Evolutionary conservation across 1,284 basidiomycete species (phyloP).

Genomic region (Omphalotus olearius): DNA sequence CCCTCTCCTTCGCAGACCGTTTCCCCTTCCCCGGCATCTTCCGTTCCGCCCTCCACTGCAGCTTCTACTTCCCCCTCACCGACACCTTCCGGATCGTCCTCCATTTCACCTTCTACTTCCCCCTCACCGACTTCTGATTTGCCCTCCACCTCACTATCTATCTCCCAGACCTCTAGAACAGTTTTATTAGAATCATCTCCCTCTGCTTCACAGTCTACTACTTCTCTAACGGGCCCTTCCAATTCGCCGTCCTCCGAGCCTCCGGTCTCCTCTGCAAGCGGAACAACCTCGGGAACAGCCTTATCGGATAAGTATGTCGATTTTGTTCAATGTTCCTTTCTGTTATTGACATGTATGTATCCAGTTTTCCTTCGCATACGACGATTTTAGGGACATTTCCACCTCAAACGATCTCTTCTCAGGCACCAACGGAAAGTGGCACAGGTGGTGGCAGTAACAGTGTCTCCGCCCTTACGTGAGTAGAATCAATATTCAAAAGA

Average conservation of each 20-base stretch:
- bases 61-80: no score
- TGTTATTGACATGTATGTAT: background rate
- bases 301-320: no score
- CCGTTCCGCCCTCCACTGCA: no score
- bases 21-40: no score
- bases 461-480: background rate
- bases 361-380: background rate
- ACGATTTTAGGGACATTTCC: background rate
- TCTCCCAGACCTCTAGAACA: background rate
- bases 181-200: background rate
- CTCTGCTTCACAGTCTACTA: background rate
- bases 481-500: background rate
- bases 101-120: background rate
- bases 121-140: background rate
- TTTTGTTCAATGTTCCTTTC: background rate
- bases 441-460: background rate
- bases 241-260: background rate
- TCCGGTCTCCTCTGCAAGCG: background rate
- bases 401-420: background rate
- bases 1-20: no score
- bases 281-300: background rate
- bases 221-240: background rate
- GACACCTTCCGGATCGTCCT: no score
- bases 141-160: background rate
- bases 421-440: background rate